Evolutionary conservation across 228 moss, liverwort and hornwort genomes (phyloP).

Genomic region (Sphagnum fallax): DNA sequence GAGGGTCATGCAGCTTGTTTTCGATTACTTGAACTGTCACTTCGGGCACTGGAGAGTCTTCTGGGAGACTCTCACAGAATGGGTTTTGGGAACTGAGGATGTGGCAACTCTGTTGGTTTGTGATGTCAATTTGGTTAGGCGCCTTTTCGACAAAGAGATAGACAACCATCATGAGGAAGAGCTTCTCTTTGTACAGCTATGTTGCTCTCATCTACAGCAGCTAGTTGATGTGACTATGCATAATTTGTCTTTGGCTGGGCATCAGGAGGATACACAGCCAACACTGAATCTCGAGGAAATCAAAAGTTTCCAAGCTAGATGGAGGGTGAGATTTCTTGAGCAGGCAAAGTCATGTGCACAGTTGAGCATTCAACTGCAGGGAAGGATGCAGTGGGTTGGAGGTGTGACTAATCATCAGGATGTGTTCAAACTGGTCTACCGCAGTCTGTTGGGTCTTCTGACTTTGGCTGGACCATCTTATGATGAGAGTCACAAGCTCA

Average conservation of each 20-base stretch:
- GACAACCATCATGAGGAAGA: constrained; percentile 99
- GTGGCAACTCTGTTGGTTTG: constrained; percentile 27
- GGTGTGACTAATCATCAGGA: constrained; percentile 97
- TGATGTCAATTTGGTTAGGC: constrained; percentile 65
- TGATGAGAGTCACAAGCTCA: constrained; percentile 19
- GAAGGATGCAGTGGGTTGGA: constrained; percentile 82
- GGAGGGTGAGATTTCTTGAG: constrained; percentile 63
- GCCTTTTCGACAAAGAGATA: constrained; percentile 92
- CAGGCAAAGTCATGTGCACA: constrained; percentile 52
- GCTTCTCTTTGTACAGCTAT: constrained; percentile 86
- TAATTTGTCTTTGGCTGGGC: not conserved
- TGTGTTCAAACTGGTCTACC: constrained; percentile 81
- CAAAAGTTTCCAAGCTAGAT: constrained; percentile 29
- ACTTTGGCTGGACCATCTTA: constrained; percentile 50
- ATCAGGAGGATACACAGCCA: not conserved
- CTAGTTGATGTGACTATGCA: constrained; percentile 9
- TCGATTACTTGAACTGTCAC: constrained; percentile 62
- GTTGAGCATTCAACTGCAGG: constrained; percentile 55
- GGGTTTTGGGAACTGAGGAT: constrained; percentile 72
- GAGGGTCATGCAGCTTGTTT: constrained; percentile 80
- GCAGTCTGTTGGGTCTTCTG: constrained; percentile 75
- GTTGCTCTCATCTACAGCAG: constrained; percentile 61
- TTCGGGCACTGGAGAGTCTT: constrained; percentile 70
- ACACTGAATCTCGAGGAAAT: constrained; percentile 4
- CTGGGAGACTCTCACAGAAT: constrained; percentile 64